Conservation (phyloP, 2,329 filamentous ascomycete species). For the Pseudofabraea citricarpa region DNA sequence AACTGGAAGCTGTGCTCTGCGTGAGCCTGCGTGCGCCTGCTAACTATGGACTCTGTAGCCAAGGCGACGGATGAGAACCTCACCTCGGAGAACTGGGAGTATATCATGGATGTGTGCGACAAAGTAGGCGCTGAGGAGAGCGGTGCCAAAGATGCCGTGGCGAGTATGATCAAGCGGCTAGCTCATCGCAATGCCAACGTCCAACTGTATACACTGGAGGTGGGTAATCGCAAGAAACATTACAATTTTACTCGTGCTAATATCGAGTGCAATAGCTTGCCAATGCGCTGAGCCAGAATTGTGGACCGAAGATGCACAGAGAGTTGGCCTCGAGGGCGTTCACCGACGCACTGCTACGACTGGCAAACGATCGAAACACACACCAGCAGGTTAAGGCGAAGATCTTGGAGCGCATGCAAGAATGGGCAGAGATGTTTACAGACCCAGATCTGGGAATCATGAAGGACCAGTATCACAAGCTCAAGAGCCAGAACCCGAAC, state of each 20-base stretch:
- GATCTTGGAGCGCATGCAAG: slow-evolving; percentile 93
- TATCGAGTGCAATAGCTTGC: slow-evolving; percentile 52
- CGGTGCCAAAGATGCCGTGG: slow-evolving; percentile 61
- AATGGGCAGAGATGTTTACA: slow-evolving; percentile 93
- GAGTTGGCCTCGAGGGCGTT: slow-evolving; percentile 69
- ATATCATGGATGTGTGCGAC: slow-evolving; percentile 38
- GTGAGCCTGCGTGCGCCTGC: too few species aligned
- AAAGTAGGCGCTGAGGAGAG: slow-evolving; percentile 35
- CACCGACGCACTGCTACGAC: slow-evolving; percentile 85
- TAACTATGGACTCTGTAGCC: slow-evolving; percentile 37
- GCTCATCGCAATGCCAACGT: slow-evolving; percentile 74
- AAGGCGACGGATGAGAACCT: slow-evolving; percentile 97
- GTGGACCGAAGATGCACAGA: slow-evolving; percentile 62
- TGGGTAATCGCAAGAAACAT: too few species aligned
- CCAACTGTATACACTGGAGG: slow-evolving; percentile 70
- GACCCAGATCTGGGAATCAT: slow-evolving; percentile 95
- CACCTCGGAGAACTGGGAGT: slow-evolving; percentile 67
- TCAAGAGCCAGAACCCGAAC: slow-evolving; percentile 82
- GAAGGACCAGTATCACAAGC: slow-evolving; percentile 86
- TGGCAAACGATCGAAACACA: slow-evolving; percentile 92
- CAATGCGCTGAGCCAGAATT: slow-evolving; percentile 70
- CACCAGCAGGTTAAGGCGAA: slow-evolving; percentile 96
- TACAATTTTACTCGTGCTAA: too few species aligned
- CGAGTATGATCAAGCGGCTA: slow-evolving; percentile 67
- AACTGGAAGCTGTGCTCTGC: slow-evolving; percentile 4